These are phyloP conservation scores for Fonsecaea nubica DNA, from an alignment of 2,329 filamentous ascomycete species.

Conservation along the genomic window DNA sequence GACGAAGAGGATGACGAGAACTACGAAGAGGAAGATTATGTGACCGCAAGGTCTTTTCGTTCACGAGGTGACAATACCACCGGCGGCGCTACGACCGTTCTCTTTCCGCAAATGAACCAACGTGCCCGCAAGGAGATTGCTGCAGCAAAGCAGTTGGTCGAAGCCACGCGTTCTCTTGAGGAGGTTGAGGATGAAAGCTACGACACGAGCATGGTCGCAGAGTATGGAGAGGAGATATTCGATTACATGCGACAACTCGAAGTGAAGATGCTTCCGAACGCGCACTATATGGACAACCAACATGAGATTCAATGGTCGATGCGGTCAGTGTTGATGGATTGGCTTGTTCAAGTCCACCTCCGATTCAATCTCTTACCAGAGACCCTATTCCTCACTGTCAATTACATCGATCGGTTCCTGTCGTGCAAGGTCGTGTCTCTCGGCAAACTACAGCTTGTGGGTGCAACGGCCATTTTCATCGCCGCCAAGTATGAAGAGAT, in stretches of 20 bases:
- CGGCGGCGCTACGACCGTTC: constrained; percentile 66
- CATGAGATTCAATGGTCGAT: constrained; percentile 99
- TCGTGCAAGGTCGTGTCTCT: constrained; percentile 94
- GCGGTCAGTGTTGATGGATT: constrained; percentile 96
- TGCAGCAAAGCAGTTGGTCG: constrained; percentile 69
- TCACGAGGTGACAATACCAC: constrained; percentile 78
- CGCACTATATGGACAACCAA: constrained; percentile 96
- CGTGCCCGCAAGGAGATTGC: constrained; percentile 76
- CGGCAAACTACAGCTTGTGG: constrained; percentile 92
- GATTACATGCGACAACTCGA: constrained; percentile 88
- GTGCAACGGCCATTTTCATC: constrained; percentile 92
- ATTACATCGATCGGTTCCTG: constrained; percentile 96
- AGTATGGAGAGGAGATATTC: constrained; percentile 96
- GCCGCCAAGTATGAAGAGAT: constrained; percentile 99
- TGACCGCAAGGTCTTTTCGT: constrained; percentile 78
- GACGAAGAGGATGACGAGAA: constrained; percentile 75
- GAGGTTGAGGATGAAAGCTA: constrained; percentile 87
- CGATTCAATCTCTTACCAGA: constrained; percentile 91
- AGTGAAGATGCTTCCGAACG: constrained; percentile 81
- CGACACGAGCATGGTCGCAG: constrained; percentile 97
- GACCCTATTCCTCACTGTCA: constrained; percentile 92
- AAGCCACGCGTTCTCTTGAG: constrained; percentile 68
- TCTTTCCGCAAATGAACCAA: constrained; percentile 74
- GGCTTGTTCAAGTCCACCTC: constrained; percentile 94
- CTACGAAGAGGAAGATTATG: constrained; percentile 71